These are phyloP conservation scores for Diplosphaera chodatii DNA, from an alignment of 139 green algal genomes.

Conservation along the genomic window DNA sequence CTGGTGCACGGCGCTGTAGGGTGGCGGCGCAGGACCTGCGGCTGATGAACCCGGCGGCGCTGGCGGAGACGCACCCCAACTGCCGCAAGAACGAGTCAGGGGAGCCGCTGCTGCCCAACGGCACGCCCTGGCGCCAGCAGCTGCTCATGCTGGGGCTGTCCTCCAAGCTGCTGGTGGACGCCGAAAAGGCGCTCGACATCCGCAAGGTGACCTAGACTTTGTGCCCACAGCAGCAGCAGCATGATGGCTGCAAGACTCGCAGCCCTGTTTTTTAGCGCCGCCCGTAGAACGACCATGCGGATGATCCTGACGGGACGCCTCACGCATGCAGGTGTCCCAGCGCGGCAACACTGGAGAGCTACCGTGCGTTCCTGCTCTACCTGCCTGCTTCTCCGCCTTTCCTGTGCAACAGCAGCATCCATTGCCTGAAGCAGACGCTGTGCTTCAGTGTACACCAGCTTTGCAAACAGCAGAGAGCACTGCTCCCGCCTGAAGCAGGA, in stretches of 20 bases:
- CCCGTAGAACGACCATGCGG: too few species aligned
- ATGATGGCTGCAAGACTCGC: too few species aligned
- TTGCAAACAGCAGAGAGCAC: too few species aligned
- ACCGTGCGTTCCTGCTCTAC: not conserved
- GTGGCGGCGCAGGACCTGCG: conserved; percentile 45
- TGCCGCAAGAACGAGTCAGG: conserved; percentile 53
- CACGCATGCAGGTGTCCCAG: not conserved
- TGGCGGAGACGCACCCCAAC: conserved; percentile 64
- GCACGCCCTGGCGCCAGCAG: conserved; percentile 58
- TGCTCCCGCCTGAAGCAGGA: not conserved
- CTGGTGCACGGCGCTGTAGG: conserved; percentile 19
- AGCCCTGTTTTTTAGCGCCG: too few species aligned
- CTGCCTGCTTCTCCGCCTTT: not conserved
- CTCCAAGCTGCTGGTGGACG: conserved; percentile 65
- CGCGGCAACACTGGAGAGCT: not conserved
- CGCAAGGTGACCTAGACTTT: too few species aligned
- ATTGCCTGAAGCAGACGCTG: too few species aligned
- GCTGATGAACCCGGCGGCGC: conserved; percentile 65
- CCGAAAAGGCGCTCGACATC: conserved; percentile 55
- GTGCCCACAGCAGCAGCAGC: too few species aligned
- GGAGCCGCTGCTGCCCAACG: conserved; percentile 66
- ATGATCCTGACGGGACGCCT: too few species aligned
- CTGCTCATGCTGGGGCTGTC: conserved; percentile 69
- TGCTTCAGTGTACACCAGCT: too few species aligned
- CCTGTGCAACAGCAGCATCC: too few species aligned